Evolutionary conservation across 306 rosid species (phyloP).

Genomic region (Adenanthera pavonina): DNA sequence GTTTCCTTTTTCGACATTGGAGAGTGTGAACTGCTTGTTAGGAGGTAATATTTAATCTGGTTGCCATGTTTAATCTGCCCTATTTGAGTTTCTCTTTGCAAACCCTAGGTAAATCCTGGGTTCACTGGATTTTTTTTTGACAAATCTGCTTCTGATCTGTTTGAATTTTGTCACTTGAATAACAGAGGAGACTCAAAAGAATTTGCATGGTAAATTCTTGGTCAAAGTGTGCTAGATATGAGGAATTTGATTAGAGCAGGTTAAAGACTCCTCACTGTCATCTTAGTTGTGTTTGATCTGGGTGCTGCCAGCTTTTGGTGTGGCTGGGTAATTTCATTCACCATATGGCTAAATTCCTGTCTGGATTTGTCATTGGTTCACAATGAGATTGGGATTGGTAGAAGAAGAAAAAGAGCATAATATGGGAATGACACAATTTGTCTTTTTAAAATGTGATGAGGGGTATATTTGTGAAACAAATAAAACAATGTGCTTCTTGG

Average conservation of each 20-base stretch:
- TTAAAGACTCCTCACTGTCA: not conserved
- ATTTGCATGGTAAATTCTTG: not conserved
- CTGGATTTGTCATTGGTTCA: not conserved
- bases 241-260: not conserved
- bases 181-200: not conserved
- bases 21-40: not conserved
- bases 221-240: not conserved
- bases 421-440: not conserved
- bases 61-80: not conserved
- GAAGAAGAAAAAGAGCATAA: constrained; percentile 3
- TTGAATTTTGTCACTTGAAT: not conserved
- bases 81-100: not conserved
- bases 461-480: not conserved
- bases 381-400: not conserved
- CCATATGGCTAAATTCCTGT: not conserved
- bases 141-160: not conserved
- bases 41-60: not conserved
- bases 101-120: not conserved
- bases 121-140: not conserved
- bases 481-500: not conserved
- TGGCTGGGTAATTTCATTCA: not conserved
- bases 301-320: not conserved
- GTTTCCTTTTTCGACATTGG: not conserved
- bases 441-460: not conserved
- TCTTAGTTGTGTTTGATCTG: not conserved